Evolutionary conservation across 768 basidiomycete genomes (phyloP).

Genomic region (Mycena belliarum): DNA sequence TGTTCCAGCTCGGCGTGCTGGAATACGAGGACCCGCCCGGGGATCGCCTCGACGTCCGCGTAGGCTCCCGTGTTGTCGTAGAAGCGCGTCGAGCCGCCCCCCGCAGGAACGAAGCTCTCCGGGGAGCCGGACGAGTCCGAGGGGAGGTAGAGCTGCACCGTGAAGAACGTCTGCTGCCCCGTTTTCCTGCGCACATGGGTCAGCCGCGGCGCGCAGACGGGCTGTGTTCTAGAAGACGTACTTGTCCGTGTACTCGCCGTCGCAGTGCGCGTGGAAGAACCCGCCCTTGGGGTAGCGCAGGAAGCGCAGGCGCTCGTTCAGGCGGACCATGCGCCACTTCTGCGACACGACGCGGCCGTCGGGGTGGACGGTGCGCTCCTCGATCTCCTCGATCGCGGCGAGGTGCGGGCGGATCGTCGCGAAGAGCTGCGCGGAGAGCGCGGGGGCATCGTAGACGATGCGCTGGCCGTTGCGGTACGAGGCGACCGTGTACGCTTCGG

Average conservation of each 20-base stretch:
- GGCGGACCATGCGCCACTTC: conserved; percentile 20
- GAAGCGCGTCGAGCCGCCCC: conserved; percentile 18
- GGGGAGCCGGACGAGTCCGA: conserved; percentile 13
- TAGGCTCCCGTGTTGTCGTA: background rate
- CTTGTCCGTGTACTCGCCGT: conserved; percentile 12
- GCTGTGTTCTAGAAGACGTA: background rate
- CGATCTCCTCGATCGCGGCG: conserved; percentile 17
- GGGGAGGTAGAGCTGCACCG: conserved; percentile 20
- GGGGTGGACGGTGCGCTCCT: background rate
- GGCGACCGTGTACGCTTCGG: background rate
- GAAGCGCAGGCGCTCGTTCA: conserved; percentile 21
- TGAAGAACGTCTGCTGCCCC: conserved; percentile 20
- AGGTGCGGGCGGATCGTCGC: conserved; percentile 12
- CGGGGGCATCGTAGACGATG: conserved; percentile 19
- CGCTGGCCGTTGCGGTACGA: conserved; percentile 17
- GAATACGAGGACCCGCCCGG: conserved; percentile 17
- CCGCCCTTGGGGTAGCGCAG: conserved; percentile 14
- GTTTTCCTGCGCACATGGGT: background rate
- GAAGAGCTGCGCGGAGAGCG: conserved; percentile 14
- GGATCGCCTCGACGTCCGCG: conserved; percentile 14
- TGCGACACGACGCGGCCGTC: background rate
- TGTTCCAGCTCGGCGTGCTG: conserved; percentile 15
- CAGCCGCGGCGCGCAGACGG: background rate
- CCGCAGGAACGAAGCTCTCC: conserved; percentile 10
- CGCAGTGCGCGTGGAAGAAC: conserved; percentile 10